Conservation (phyloP, 495 filamentous ascomycete genomes). For the Durotheca rogersii region DNA sequence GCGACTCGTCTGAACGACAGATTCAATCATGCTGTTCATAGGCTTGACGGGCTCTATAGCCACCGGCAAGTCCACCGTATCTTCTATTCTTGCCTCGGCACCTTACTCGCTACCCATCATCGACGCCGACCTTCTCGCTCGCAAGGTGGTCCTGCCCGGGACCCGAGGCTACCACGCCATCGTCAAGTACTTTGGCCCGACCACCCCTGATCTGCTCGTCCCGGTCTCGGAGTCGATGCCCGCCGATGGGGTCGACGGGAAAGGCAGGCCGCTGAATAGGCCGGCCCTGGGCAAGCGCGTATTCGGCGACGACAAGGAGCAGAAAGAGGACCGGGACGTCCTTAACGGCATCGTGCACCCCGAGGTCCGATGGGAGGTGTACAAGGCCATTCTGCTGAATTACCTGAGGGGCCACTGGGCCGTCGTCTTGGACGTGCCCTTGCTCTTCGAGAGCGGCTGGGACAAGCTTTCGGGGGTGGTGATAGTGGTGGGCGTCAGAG, state of each 20-base stretch:
- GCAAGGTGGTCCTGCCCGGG: conserved; percentile 87
- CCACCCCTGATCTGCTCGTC: conserved; percentile 80
- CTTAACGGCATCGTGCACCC: conserved; percentile 94
- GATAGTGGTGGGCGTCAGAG: conserved; percentile 77
- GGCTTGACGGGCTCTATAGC: conserved; percentile 97
- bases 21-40: conserved; percentile 77
- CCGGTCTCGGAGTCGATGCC: conserved; percentile 46
- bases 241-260: conserved; percentile 44
- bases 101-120: conserved; percentile 89
- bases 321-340: conserved; percentile 63
- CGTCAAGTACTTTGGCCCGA: conserved; percentile 71
- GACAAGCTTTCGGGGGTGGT: conserved; percentile 78
- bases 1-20: too few species aligned
- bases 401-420: conserved; percentile 78
- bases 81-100: conserved; percentile 69
- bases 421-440: conserved; percentile 87
- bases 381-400: conserved; percentile 59
- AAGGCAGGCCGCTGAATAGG: conserved; percentile 75
- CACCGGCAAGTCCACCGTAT: conserved; percentile 97
- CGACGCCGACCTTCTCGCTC: conserved; percentile 90
- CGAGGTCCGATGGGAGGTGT: conserved; percentile 75
- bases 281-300: conserved; percentile 81
- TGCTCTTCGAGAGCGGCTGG: conserved; percentile 84
- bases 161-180: conserved; percentile 79
- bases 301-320: conserved; percentile 70